Base-by-base conservation (phyloP, 306 rosid genomes). In the Fragaria vesca region DNA sequence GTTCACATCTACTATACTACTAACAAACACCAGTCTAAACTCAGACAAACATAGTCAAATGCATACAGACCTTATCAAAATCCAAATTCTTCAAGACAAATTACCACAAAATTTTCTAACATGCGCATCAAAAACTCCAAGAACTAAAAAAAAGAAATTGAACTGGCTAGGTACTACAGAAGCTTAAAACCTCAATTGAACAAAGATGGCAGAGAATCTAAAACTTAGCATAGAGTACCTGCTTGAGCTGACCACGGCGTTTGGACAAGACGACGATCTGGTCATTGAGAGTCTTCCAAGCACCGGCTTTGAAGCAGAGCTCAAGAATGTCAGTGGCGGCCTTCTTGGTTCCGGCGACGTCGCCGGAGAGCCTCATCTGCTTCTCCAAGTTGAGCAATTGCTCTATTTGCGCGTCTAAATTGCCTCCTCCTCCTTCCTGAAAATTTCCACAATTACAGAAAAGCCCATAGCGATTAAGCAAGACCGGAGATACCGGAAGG, bases 191-290 rank as follows among this genome's bases (percentile, higher is more conserved):
- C 18, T 52, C 8, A 16, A 54, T 54, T 20, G 60, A 75, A 60
- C n/a, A 63, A 24, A 48, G 43, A 71, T 17, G 74, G 1, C 61
- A 47, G 6, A 32, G 30, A 51, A 18, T 54, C 46, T 9, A 51
- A 17, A 5, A 47, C 6, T 47, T 12, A 47, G 54, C 15, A n/a
- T 20, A 20, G 34, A 15, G 32, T 72, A 88, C 98, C 97, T 91
- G 98, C 89, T 94, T 91, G 43, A 94, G 97, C 86, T 90, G 96
- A 73, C 97, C 98, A 24, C 97, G 97, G 67, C 98, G 97, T 80
- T 94, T 94, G 7, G 98, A 94, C 76, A 92, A 78, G 8, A 91
- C 91, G 32, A 92, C 65, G 86, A 94, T 94, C 89, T 90, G 98
- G 67, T 94, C 98, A 36, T 89, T 94, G 62, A 94, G 96, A 65